phyloP scores from a whole-genome alignment of 441 rosid genomes.

The Pelargonium citronellum region DNA sequence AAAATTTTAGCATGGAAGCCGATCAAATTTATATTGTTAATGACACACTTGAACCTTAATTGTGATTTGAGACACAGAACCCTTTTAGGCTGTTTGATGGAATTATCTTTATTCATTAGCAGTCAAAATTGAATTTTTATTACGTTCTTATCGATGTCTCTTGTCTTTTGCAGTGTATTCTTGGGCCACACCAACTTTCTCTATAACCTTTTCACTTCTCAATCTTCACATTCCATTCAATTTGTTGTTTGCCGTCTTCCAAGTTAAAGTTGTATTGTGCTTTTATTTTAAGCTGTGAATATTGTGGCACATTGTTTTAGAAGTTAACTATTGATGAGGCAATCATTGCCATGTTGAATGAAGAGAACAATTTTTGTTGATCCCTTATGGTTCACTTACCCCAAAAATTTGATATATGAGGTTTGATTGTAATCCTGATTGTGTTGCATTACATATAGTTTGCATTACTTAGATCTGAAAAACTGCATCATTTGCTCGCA shows the following conservation, averaged over 20 bases:
- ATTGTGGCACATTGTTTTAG: neutral
- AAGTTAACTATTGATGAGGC: neutral
- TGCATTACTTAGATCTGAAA: no score
- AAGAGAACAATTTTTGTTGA: neutral
- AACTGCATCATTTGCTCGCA: no score
- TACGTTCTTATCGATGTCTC: neutral
- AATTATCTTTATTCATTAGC: neutral
- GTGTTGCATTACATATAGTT: no score
- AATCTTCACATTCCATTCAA: neutral
- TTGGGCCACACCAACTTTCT: neutral
- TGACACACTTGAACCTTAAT: no score
- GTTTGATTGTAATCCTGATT: neutral
- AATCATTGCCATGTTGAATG: neutral
- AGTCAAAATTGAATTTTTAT: neutral
- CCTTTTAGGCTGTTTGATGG: neutral
- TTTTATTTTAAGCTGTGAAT: neutral
- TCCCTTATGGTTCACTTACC: neutral
- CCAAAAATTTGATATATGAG: neutral
- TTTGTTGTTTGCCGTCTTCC: neutral
- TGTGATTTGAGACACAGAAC: neutral
- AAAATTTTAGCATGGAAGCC: no score
- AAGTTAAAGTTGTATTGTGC: neutral
- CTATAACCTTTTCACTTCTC: neutral
- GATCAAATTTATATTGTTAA: no score
- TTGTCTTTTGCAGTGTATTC: conserved; percentile 22